Percentiles rank a stretch among this genome's conserved stretches.
Evolutionary conservation across 352 stramenopile genomes (phyloP).

Genomic region (Phytophthora sojae): DNA sequence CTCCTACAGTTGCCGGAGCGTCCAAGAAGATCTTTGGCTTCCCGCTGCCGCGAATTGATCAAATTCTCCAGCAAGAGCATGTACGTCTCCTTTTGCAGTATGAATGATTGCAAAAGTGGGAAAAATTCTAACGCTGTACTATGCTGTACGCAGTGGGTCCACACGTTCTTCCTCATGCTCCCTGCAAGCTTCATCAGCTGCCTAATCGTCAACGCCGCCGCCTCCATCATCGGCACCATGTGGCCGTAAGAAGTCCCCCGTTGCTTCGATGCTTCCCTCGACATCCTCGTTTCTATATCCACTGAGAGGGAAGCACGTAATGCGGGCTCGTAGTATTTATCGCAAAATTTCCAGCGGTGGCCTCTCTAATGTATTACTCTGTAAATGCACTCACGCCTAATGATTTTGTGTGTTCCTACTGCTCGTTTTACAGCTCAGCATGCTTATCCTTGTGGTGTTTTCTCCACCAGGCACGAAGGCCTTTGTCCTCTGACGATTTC

Average conservation of each 20-base stretch:
- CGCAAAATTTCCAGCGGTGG: slow-evolving; percentile 29
- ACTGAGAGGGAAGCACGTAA: slow-evolving; percentile 15
- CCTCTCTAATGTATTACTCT: slow-evolving; percentile 42
- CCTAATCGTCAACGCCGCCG: slow-evolving; percentile 77
- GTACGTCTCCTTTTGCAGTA: slow-evolving; percentile 34
- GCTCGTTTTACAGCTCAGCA: slow-evolving; percentile 18
- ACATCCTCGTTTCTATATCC: slow-evolving; percentile 18
- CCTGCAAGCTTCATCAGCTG: slow-evolving; percentile 84
- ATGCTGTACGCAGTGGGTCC: slow-evolving; percentile 60
- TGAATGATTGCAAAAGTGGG: not conserved
- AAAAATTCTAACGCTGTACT: not conserved
- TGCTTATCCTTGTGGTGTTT: slow-evolving; percentile 35
- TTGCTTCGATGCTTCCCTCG: slow-evolving; percentile 15
- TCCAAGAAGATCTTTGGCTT: slow-evolving; percentile 79
- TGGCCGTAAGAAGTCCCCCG: slow-evolving; percentile 59
- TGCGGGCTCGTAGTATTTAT: slow-evolving; percentile 32
- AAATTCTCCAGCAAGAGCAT: slow-evolving; percentile 82
- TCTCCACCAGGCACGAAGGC: slow-evolving; percentile 30
- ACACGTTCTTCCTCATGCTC: slow-evolving; percentile 85
- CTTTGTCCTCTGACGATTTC: slow-evolving; percentile 21
- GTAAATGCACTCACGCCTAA: slow-evolving; percentile 33
- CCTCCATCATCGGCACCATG: slow-evolving; percentile 77
- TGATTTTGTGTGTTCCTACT: slow-evolving; percentile 2
- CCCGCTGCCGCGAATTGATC: slow-evolving; percentile 59
- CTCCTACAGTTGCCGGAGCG: slow-evolving; percentile 44